Conservation (phyloP, 108 stramenopile genomes). For the Nitzschia sp. region DNA sequence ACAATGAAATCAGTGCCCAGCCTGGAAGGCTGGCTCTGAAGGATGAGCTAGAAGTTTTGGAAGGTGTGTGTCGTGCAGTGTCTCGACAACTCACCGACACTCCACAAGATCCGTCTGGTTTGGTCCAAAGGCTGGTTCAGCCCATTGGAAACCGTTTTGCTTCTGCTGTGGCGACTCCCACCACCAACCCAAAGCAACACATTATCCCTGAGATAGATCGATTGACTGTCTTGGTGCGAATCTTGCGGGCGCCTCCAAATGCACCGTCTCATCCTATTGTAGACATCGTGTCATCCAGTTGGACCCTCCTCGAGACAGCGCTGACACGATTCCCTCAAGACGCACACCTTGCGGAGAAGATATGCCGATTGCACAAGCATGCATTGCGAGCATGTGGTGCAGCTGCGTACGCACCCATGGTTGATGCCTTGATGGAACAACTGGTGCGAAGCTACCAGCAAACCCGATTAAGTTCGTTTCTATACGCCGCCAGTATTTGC, state of each 20-base stretch:
- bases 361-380: conserved; percentile 94
- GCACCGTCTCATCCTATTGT: conserved; percentile 65
- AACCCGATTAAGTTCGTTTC: conserved; percentile 75
- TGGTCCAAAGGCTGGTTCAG: conserved; percentile 65
- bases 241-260: conserved; percentile 22
- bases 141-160: conserved; percentile 74
- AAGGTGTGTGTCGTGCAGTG: conserved; percentile 83
- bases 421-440: conserved; percentile 70
- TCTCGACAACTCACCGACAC: conserved; percentile 53
- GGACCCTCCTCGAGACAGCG: conserved; percentile 79
- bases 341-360: conserved; percentile 77
- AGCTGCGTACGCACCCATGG: conserved; percentile 75
- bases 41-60: conserved; percentile 88
- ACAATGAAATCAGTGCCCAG: conserved; percentile 65
- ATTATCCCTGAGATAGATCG: conserved; percentile 82
- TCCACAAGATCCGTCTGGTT: conserved; percentile 29
- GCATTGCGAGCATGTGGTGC: conserved; percentile 76
- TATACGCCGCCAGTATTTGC: conserved; percentile 88
- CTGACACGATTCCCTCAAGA: conserved; percentile 66
- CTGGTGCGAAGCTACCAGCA: conserved; percentile 69
- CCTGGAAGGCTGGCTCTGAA: conserved; percentile 57
- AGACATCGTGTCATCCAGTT: conserved; percentile 72
- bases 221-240: conserved; percentile 72
- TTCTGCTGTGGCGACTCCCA: conserved; percentile 33
- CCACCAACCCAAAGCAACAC: conserved; percentile 40